phyloP scores from a whole-genome alignment of 129 eudicot species.

The Kitagawia praeruptora region DNA sequence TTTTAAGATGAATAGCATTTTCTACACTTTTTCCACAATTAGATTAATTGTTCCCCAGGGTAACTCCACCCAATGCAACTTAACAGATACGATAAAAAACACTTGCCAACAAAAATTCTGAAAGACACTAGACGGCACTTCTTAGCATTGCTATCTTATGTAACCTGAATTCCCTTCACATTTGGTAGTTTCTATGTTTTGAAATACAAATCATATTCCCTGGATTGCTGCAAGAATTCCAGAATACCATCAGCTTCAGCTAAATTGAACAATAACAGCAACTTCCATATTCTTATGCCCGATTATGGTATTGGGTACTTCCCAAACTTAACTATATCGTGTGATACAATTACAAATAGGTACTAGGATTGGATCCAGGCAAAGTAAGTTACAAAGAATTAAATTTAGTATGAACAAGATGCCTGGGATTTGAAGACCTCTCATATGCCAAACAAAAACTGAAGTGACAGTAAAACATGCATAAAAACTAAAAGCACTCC shows the following conservation, averaged over 20 bases:
- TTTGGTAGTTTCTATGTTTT: background rate
- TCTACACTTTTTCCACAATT: background rate
- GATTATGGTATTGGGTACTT: background rate
- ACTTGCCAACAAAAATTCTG: background rate
- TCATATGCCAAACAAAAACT: background rate
- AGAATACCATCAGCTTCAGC: background rate
- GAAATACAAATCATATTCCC: background rate
- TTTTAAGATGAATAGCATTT: background rate
- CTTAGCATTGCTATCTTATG: background rate
- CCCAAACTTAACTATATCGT: background rate
- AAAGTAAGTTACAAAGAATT: background rate
- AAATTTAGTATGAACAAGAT: background rate
- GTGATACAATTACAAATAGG: background rate
- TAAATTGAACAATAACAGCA: background rate
- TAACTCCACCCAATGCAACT: background rate
- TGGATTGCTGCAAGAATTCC: background rate
- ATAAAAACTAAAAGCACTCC: background rate
- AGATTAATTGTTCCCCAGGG: background rate
- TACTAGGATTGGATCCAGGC: background rate
- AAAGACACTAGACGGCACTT: background rate
- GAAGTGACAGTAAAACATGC: background rate
- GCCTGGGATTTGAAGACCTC: background rate
- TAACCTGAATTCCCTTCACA: background rate
- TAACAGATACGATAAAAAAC: background rate
- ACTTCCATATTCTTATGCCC: background rate